Base-by-base conservation (phyloP, 2,329 filamentous ascomycete genomes). In the Cladosporium sp. region DNA sequence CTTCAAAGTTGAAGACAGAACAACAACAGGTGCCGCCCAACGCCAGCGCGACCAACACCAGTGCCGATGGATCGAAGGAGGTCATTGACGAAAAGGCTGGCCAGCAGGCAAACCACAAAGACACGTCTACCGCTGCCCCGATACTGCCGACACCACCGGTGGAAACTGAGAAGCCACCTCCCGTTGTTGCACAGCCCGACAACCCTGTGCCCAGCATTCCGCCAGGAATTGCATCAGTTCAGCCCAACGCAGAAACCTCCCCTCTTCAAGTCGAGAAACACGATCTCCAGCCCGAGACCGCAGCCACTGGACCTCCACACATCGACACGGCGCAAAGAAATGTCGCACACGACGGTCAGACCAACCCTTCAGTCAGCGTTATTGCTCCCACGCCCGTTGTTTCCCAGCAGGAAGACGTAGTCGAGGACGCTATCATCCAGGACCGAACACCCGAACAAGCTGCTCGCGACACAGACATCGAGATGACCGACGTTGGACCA, bases 401-500 rank as follows among this genome's bases (percentile, higher is more conserved):
- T 55, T 76, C 78, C 11, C 78, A 74, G 55, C 73, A 80, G 52
- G 65, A 69, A 36, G 67, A 70, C 5, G 74, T 76, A 55, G 51
- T n/a, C n/a, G 65, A 68, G 38, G 74, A 77, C n/a, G 68, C 74
- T 38, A 54, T 71, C 12, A 78, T 86, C 79, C 73, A 83, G 76
- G 73, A 86, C 77, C 72, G 80, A 77, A 85, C 82, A 15, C 78
- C 81, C 30, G 75, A 82, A 66, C 82, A 84, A 69, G 77, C 80
- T 66, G 74, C 79, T 59, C 73, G 76, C 4, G 86, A 88, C 70
- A 84, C 78, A 62, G 84, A 87, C 69, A 81, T 89, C 64, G 84
- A 88, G 65, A 92, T 92, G 87, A 83, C 84, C 41, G 90, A 92
- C 76, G 83, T 82, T 8, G 73, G 73, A 6, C 77, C 81, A 32